Conservation (phyloP, 495 filamentous ascomycete genomes). For the Thermothielavioides terrestris region DNA sequence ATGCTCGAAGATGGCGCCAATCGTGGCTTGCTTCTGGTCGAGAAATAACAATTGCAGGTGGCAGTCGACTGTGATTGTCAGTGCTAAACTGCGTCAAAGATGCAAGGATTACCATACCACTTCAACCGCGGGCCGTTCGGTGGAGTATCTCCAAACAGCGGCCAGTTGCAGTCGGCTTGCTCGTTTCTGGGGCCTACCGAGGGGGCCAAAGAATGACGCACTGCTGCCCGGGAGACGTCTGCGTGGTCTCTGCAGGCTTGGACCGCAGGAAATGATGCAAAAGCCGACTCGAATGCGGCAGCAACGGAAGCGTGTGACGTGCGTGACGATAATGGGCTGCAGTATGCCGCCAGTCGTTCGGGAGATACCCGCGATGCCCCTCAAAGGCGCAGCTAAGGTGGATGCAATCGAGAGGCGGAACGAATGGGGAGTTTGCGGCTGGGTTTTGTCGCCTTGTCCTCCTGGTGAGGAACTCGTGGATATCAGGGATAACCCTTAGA, state of each 20-base stretch:
- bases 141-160: no score
- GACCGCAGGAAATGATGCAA: neutral
- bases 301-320: neutral
- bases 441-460: neutral
- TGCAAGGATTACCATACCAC: no score
- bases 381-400: neutral
- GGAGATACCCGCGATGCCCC: neutral
- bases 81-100: no score
- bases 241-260: no score
- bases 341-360: neutral
- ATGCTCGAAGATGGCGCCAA: neutral
- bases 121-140: no score
- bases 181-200: no score
- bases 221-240: neutral
- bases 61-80: no score
- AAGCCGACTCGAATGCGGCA: neutral
- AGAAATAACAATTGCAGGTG: neutral
- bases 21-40: neutral
- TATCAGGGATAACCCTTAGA: neutral
- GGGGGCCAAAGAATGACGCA: neutral
- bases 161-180: no score
- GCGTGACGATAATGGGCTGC: slow-evolving; percentile 5
- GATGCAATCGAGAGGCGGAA: neutral
- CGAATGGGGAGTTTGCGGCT: neutral
- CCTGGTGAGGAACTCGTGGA: neutral